These are phyloP conservation scores for Beta vulgaris DNA, from an alignment of 148 eudicot species.

Conservation along the genomic window DNA sequence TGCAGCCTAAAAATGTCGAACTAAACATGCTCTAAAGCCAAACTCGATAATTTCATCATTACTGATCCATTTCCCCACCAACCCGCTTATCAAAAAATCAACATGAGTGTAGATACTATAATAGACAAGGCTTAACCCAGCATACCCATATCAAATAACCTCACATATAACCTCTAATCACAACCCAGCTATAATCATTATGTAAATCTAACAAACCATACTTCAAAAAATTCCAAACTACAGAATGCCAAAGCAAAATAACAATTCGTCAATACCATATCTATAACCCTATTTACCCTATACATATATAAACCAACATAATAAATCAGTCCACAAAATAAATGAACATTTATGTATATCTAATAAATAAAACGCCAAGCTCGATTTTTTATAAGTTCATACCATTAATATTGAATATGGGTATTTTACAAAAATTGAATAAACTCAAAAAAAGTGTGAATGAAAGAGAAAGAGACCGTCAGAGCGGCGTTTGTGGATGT, in stretches of 20 bases:
- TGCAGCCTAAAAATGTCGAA: neutral
- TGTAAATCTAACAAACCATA: neutral
- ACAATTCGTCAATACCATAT: neutral
- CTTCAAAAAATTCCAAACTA: neutral
- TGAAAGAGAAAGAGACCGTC: conserved; percentile 38
- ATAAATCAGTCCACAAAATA: neutral
- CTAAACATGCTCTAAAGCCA: too few species aligned
- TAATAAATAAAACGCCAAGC: neutral
- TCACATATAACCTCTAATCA: too few species aligned
- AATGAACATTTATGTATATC: neutral
- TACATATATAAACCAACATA: too few species aligned
- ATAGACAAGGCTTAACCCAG: neutral
- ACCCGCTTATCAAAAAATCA: neutral
- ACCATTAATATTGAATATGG: too few species aligned
- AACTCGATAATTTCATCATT: too few species aligned
- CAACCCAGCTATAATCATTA: too few species aligned
- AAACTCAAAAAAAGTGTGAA: neutral
- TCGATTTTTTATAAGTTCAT: too few species aligned
- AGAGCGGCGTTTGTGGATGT: conserved; percentile 62
- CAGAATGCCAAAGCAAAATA: neutral
- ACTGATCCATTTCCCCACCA: neutral
- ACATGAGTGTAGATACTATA: neutral
- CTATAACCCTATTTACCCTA: neutral
- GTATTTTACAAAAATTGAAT: neutral
- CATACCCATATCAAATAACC: neutral